Conservation (phyloP, 164 flowering plant genomes). For the Chimonanthus praecox region DNA sequence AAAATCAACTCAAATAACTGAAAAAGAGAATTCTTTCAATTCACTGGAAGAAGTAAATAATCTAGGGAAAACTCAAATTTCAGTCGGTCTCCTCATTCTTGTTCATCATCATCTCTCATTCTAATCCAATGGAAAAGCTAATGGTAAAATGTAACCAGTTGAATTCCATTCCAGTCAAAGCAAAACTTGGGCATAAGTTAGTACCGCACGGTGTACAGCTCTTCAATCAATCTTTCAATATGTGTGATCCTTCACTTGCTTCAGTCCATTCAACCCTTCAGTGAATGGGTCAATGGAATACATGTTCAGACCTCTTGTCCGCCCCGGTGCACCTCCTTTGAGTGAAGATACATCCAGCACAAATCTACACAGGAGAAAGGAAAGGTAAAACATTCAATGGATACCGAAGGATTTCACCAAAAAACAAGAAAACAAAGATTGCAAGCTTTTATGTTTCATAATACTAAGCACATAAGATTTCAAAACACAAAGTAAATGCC, state of each 20-base stretch:
- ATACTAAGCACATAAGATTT: not conserved
- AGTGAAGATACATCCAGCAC: slow-evolving; percentile 64
- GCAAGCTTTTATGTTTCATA: not conserved
- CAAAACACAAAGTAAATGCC: not conserved
- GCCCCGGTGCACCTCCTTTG: slow-evolving; percentile 90
- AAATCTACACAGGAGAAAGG: slow-evolving; percentile 32
- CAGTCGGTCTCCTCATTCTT: not conserved
- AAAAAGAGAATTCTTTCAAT: not conserved
- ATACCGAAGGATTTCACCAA: not conserved
- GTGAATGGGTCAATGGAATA: slow-evolving; percentile 35
- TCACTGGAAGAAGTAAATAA: not conserved
- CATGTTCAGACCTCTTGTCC: slow-evolving; percentile 71
- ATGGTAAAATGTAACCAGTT: not conserved
- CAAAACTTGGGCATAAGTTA: not conserved
- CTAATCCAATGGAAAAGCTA: not conserved
- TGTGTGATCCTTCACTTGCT: not conserved
- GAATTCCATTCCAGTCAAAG: not conserved
- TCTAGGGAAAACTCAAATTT: not conserved
- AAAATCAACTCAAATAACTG: not conserved
- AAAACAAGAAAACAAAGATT: not conserved
- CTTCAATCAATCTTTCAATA: not conserved
- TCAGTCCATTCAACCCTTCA: slow-evolving; percentile 19
- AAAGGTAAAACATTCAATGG: slow-evolving; percentile 5
- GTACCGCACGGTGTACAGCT: not conserved
- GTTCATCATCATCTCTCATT: not conserved